Evolutionary conservation across 2,329 filamentous ascomycete species (phyloP), one percentile per base, ranked within the genome.

Genomic region (Fusarium anthophilum): DNA sequence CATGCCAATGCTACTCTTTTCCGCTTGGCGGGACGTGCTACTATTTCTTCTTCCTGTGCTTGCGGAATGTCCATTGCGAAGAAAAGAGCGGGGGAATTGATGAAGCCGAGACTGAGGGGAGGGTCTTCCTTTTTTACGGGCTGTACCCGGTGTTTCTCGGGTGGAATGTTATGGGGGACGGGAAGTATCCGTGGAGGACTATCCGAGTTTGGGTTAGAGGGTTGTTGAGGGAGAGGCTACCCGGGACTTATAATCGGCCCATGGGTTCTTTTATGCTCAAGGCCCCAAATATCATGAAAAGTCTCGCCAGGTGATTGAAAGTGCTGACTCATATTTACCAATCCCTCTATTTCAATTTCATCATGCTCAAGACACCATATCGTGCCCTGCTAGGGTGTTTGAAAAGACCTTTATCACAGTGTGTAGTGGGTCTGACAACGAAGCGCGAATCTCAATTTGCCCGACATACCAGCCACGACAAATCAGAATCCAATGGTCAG

Each of bases 1-100:
- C 65, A 67, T 15, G 65, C 65, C 44, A 67, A 60, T 11, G 65
- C 65, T 8, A 67, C 65, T 9, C 63, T 39, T 17, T 60, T 67
- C 3, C 65, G 53, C 2, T 67, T 67, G 1, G 51, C 6, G 0
- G 63, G 43, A 2, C 63, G 63, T 1, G 69, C 60, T 71, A 15
- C 22, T 12, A 5, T 41, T 15, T 24, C 37, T 6, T 35, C 39
- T 2, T 47, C 30, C 5, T 28, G 41, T 18, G 9, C 6, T 26
- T 37, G 15, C 8, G 18, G n/a, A 26, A 7, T 32, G 26, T 54
- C 51, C 51, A 54, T 54, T 54, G 35, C 24, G 51, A 54, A 12
- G 7, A 63, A 20, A 28, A 24, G 44, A 28, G 47, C 20, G 56
- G 32, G 32, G 20, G 32, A 18, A 2, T 18, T 38, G 51, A 22